These are phyloP conservation scores for Martensiomyces pterosporus DNA, from an alignment of 192 early-diverging fungal species.

Conservation along the genomic window DNA sequence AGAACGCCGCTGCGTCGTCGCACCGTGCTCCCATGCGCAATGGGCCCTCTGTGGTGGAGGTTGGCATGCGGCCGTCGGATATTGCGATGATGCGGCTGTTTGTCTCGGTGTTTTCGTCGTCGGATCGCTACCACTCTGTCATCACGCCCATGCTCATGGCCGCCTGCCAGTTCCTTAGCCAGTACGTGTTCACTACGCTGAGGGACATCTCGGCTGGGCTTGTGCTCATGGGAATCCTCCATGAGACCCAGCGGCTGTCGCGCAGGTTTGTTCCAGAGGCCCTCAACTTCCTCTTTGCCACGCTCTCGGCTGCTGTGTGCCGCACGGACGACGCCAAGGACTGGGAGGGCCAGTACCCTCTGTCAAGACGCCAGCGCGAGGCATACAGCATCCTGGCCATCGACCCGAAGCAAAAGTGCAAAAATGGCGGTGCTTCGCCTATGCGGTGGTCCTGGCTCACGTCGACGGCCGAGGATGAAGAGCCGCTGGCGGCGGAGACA, in stretches of 20 bases:
- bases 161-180: conserved; percentile 73
- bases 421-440: background rate
- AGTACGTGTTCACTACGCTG: conserved; percentile 55
- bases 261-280: conserved; percentile 74
- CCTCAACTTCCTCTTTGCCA: conserved; percentile 55
- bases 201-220: conserved; percentile 70
- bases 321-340: conserved; percentile 4
- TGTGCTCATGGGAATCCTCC: conserved; percentile 67
- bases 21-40: conserved; percentile 14
- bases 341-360: conserved; percentile 27
- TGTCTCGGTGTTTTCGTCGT: conserved; percentile 81
- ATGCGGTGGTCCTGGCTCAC: conserved; percentile 36
- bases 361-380: conserved; percentile 28
- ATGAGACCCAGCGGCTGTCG: conserved; percentile 62
- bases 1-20: background rate
- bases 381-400: conserved; percentile 11
- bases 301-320: conserved; percentile 33
- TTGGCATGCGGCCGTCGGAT: conserved; percentile 55
- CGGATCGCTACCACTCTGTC: conserved; percentile 84
- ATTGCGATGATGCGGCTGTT: conserved; percentile 66
- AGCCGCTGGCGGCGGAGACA: conserved; percentile 4
- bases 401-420: conserved; percentile 10
- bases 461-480: background rate
- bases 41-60: background rate
- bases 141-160: conserved; percentile 79